These are phyloP conservation scores for Myriosclerotinia scirpicola DNA, from an alignment of 2,329 filamentous ascomycete genomes.

Conservation along the genomic window DNA sequence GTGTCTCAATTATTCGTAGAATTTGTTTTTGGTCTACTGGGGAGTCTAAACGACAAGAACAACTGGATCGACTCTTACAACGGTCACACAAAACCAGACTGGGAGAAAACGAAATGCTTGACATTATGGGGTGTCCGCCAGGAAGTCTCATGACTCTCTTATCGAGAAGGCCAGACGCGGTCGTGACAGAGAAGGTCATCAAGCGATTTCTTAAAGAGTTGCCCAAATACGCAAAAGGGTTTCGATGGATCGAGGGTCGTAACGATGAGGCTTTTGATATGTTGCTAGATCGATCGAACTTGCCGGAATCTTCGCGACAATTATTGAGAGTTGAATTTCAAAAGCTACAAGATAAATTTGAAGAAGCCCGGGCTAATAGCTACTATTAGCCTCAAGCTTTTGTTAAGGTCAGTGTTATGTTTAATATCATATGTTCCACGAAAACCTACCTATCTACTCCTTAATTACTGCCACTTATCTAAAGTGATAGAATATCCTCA, in stretches of 20 bases:
- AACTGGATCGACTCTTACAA: too few relatives aligned
- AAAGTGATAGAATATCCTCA: too few relatives aligned
- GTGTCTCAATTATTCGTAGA: neutral
- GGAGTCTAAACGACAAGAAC: neutral
- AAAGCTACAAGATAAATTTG: neutral
- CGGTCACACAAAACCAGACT: neutral
- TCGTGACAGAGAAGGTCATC: neutral
- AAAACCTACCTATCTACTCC: too few relatives aligned
- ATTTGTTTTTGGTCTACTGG: neutral
- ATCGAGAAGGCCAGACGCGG: neutral
- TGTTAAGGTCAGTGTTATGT: too few relatives aligned
- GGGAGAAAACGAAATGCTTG: neutral
- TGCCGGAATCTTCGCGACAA: neutral
- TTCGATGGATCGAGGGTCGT: neutral
- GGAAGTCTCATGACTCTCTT: neutral
- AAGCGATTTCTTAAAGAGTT: neutral
- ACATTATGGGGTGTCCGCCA: accelerated
- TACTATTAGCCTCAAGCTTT: too few relatives aligned
- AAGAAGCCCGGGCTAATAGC: too few relatives aligned
- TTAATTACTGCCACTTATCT: too few relatives aligned
- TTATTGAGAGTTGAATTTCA: neutral
- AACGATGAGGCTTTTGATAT: neutral
- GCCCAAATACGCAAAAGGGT: neutral
- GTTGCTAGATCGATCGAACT: neutral
- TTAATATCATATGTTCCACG: too few relatives aligned